These are phyloP conservation scores for Cryptosporidium bovis DNA, from an alignment of 169 alveolate genomes.

Conservation along the genomic window DNA sequence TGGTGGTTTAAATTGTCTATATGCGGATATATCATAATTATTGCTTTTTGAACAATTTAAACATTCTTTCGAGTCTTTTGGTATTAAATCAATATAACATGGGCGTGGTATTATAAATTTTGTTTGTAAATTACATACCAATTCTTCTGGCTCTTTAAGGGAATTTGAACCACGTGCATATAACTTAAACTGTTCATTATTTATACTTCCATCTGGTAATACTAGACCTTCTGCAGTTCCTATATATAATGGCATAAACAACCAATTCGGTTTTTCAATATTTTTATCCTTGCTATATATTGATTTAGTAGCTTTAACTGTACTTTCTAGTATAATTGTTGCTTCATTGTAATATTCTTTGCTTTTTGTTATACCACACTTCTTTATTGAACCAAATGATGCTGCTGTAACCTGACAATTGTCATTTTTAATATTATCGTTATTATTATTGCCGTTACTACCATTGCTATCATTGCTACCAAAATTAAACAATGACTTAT, in stretches of 20 bases:
- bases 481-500: background rate
- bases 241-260: constrained; percentile 57
- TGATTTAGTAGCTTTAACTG: constrained; percentile 65
- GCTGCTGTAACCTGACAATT: constrained; percentile 73
- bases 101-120: constrained; percentile 44
- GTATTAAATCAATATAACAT: constrained; percentile 39
- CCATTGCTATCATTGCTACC: background rate
- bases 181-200: constrained; percentile 59
- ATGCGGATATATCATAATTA: constrained; percentile 31
- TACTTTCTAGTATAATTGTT: constrained; percentile 43
- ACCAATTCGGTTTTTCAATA: constrained; percentile 68
- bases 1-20: constrained; percentile 54
- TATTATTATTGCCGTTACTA: background rate
- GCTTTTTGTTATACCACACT: constrained; percentile 13
- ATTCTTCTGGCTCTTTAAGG: constrained; percentile 69
- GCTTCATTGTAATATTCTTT: constrained; percentile 28
- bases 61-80: constrained; percentile 39
- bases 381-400: constrained; percentile 67
- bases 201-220: constrained; percentile 48
- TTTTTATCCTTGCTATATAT: constrained; percentile 28
- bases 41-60: constrained; percentile 51
- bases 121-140: constrained; percentile 66
- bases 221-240: constrained; percentile 64
- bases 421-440: background rate
- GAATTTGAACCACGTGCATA: constrained; percentile 70